Evolutionary conservation across 2,329 filamentous ascomycete genomes (phyloP), one percentile per base, ranked within the genome.

Genomic region (Colletotrichum magnum): DNA sequence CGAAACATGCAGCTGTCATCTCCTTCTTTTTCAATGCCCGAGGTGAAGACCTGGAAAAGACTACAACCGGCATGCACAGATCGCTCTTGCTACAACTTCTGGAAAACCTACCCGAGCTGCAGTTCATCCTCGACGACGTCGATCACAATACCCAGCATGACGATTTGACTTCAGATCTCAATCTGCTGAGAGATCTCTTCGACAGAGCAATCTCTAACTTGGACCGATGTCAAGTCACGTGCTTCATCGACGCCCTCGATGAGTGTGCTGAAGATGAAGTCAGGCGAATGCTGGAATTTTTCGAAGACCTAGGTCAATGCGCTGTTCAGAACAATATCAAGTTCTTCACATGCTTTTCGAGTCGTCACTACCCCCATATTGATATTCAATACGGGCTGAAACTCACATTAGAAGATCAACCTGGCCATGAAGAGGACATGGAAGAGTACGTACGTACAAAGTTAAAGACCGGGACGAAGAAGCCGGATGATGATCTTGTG

Each of bases 181-280:
- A 3, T 6, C 4, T 28, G 0, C 21, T 66, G 1, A 32, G 21
- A 16, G 13, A 4, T 0, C 15, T 64, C 16, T 59, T 72, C 12
- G 3, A 6, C 2, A 53, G 1, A 10, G 60, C 64, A n/a, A n/a
- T 71, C 0, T n/a, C n/a, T n/a, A n/a, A n/a, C n/a, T n/a, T n/a
- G n/a, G n/a, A n/a, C n/a, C n/a, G n/a, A n/a, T n/a, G n/a, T n/a
- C n/a, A n/a, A n/a, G n/a, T n/a, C n/a, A n/a, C n/a, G n/a, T n/a
- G 74, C 0, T 81, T 78, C 28, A 72, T 82, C 1, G 84, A 87
- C 59, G 85, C 85, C 0, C 75, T 87, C 1, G 85, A 88, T 45
- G 86, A 87, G 70, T 86, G 84, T 64, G 76, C 84, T 6, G 81
- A 84, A 58, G 60, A 74, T 2, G 75, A 87, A 53, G 74, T 82